Evolutionary conservation across 2,329 filamentous ascomycete species (phyloP).

Genomic region (Botrytis pseudocinerea): DNA sequence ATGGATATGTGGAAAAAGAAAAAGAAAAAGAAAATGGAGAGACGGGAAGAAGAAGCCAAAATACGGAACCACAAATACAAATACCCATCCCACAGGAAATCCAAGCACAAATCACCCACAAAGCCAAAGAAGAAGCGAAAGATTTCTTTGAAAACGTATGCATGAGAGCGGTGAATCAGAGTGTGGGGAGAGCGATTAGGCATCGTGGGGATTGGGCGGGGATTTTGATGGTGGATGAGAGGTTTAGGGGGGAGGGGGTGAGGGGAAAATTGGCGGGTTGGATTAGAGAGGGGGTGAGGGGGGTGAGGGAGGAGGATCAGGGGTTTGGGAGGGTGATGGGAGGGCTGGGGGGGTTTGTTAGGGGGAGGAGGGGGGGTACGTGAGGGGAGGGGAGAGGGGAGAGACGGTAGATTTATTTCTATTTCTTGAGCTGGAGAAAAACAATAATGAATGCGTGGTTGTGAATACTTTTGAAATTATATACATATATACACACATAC

Average conservation of each 20-base stretch:
- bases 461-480: too few relatives aligned
- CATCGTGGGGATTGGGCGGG: constrained; percentile 87
- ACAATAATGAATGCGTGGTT: too few relatives aligned
- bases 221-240: constrained; percentile 79
- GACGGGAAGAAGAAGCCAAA: too few relatives aligned
- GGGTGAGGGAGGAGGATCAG: constrained; percentile 52
- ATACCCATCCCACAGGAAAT: too few relatives aligned
- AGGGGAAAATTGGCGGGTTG: constrained; percentile 80
- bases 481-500: too few relatives aligned
- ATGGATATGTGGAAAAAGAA: not conserved
- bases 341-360: constrained; percentile 58
- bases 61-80: too few relatives aligned
- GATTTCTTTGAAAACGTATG: constrained; percentile 94
- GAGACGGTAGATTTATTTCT: too few relatives aligned
- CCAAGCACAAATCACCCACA: too few relatives aligned
- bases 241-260: constrained; percentile 75
- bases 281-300: constrained; percentile 70
- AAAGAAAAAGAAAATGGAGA: constrained; percentile 42
- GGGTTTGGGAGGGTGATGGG: constrained; percentile 59
- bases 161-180: constrained; percentile 97
- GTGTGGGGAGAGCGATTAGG: constrained; percentile 87
- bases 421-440: too few relatives aligned
- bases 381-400: too few relatives aligned
- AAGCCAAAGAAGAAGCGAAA: constrained; percentile 58
- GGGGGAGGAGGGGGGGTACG: constrained; percentile 35